Base-by-base conservation (phyloP, 352 stramenopile species). In the Blastocystis sp. region DNA sequence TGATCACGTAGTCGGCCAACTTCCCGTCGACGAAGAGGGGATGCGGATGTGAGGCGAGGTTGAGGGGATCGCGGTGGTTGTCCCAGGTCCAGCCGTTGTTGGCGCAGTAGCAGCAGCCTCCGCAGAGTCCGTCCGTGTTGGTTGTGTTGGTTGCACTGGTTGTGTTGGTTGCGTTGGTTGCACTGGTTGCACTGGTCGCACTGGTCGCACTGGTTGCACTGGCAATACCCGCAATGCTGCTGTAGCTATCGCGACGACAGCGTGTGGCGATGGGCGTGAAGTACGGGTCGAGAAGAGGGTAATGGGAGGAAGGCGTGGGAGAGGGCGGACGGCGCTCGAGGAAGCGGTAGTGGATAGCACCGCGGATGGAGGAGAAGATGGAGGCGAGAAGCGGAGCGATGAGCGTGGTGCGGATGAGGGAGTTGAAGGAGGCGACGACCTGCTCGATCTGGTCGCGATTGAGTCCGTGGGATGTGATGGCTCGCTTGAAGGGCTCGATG, bases 61-160 rank as follows among this genome's bases (percentile, higher is more conserved):
- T 80, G 2, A 70, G n/a, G 10, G 61, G 62, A 43, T 70, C 52
- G 17, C 43, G 41, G 23, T 80, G n/a, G 53, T 82, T 76, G 40
- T 78, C 59, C 34, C 60, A 76, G 21, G 69, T 89, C 67, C 74
- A 89, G n/a, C 60, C 66, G 38, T 84, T 84, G 48, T 84, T 84
- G 3, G 64, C 80, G 41, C 65, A 64, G 38, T 59, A 69, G 34
- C 53, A 52, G 28, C 43, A n/a, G 14, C 4, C 62, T 19, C 53
- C 48, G 21, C 19, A 7, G 28, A 45, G 34, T 60, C 53, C 48
- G 2, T 14, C 2, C n/a, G 64, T 19, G 34, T 48, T 43, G 28
- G 28, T 34, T 34, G 28, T 34, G 28, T 34, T 34, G 28, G 28
- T 34, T 34, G 28, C 28, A 0, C 0, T 34, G 28, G 28, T 34